These are phyloP conservation scores for Letharia columbiana DNA, from an alignment of 495 filamentous ascomycete genomes.

Conservation along the genomic window DNA sequence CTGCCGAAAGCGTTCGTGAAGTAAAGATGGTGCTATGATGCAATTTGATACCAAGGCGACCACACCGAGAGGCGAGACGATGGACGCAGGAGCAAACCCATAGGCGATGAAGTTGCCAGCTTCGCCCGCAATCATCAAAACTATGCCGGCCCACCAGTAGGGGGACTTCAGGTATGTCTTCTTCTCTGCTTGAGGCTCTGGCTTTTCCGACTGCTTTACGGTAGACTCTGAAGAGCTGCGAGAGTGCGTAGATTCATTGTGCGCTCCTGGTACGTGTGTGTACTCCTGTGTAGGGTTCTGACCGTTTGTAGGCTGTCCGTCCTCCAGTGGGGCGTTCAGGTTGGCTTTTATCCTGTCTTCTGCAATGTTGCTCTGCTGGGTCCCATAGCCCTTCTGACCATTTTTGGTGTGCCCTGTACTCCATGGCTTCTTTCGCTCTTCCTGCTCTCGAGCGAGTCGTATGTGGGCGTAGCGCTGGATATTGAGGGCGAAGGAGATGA, in stretches of 20 bases:
- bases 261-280: conserved; percentile 7
- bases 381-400: conserved; percentile 33
- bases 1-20: conserved; percentile 77
- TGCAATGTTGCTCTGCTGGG: conserved; percentile 24
- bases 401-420: conserved; percentile 24
- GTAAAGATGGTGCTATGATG: conserved; percentile 83
- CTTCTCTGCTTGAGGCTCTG: conserved; percentile 27
- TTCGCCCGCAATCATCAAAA: conserved; percentile 88
- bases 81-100: conserved; percentile 95
- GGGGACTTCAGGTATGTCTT: conserved; percentile 79
- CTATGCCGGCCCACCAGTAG: conserved; percentile 91
- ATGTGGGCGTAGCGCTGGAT: conserved; percentile 95
- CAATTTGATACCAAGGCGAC: conserved; percentile 94
- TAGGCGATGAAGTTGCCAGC: conserved; percentile 95
- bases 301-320: conserved; percentile 29
- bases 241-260: conserved; percentile 31
- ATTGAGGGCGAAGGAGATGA: conserved; percentile 93
- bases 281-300: conserved; percentile 1
- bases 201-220: conserved; percentile 32
- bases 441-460: conserved; percentile 55
- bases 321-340: conserved; percentile 23
- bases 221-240: conserved; percentile 35
- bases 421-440: conserved; percentile 39
- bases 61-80: conserved; percentile 92
- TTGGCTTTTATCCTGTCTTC: conserved; percentile 27